Conservation (phyloP, 2,329 filamentous ascomycete genomes). For the Fusarium piperis region DNA sequence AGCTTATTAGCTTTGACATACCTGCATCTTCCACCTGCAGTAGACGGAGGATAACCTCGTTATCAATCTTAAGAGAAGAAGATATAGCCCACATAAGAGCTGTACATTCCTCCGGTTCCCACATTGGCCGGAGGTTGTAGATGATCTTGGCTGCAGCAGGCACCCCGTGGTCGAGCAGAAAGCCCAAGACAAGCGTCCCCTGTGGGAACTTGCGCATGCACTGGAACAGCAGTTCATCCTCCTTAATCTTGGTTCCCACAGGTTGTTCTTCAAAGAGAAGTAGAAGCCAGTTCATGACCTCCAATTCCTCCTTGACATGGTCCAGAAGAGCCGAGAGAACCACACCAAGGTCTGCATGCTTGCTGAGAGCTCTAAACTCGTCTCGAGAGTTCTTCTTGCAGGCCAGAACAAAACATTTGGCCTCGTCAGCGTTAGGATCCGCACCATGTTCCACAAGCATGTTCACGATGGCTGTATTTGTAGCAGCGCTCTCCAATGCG, state of each 20-base stretch:
- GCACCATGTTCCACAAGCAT: slow-evolving; percentile 11
- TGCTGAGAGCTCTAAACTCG: neutral
- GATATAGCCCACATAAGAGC: slow-evolving; percentile 9
- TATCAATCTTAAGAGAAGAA: neutral
- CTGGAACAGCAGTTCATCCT: slow-evolving; percentile 2
- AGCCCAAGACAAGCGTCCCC: neutral
- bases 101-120: neutral
- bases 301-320: neutral
- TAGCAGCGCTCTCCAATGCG: neutral
- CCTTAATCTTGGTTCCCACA: neutral
- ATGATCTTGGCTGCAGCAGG: neutral
- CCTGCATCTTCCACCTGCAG: neutral
- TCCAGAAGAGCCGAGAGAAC: neutral
- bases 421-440: slow-evolving; percentile 7
- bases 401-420: slow-evolving; percentile 5
- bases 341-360: neutral
- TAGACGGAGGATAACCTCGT: neutral
- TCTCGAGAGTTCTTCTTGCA: neutral
- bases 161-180: neutral
- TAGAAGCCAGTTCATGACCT: neutral
- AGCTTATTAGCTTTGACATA: accelerated
- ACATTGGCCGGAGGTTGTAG: neutral
- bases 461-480: neutral
- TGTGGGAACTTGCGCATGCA: slow-evolving; percentile 13
- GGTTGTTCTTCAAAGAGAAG: neutral